phyloP scores from a whole-genome alignment of 495 filamentous ascomycete genomes.

The Geoglossum glabrum region DNA sequence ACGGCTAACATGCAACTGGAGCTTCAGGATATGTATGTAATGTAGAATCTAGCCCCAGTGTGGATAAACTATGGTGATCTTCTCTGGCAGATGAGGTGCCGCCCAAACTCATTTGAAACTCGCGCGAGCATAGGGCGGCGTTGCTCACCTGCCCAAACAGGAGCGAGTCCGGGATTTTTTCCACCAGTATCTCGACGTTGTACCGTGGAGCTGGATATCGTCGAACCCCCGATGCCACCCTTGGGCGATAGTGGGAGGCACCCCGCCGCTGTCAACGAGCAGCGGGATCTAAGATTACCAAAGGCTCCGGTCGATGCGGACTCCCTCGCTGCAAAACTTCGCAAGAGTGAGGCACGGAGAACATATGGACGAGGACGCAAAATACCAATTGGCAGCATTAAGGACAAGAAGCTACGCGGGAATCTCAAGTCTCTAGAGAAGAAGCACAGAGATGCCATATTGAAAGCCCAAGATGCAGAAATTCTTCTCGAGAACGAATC shows the following conservation, averaged over 20 bases:
- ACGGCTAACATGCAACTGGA: no score
- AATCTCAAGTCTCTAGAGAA: slow-evolving; percentile 59
- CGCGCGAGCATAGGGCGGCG: neutral
- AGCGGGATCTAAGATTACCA: neutral
- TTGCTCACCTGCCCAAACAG: neutral
- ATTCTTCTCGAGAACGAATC: slow-evolving; percentile 75
- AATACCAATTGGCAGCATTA: slow-evolving; percentile 34
- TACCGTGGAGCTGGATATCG: neutral
- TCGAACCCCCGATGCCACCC: neutral
- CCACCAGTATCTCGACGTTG: neutral
- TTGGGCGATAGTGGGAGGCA: neutral
- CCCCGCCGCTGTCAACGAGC: neutral
- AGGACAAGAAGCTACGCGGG: slow-evolving; percentile 74
- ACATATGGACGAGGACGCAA: slow-evolving; percentile 68
- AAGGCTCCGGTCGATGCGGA: slow-evolving; percentile 1
- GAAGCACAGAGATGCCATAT: slow-evolving; percentile 59
- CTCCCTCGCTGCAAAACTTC: slow-evolving; percentile 20
- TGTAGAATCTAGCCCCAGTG: no score
- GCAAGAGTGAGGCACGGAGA: slow-evolving; percentile 41
- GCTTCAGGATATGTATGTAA: no score
- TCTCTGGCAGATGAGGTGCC: no score
- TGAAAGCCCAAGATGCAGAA: slow-evolving; percentile 83
- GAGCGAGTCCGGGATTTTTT: neutral
- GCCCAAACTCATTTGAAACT: neutral
- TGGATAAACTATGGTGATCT: no score